Conservation (phyloP, 1,284 basidiomycete species). For the Tilletia caries region DNA sequence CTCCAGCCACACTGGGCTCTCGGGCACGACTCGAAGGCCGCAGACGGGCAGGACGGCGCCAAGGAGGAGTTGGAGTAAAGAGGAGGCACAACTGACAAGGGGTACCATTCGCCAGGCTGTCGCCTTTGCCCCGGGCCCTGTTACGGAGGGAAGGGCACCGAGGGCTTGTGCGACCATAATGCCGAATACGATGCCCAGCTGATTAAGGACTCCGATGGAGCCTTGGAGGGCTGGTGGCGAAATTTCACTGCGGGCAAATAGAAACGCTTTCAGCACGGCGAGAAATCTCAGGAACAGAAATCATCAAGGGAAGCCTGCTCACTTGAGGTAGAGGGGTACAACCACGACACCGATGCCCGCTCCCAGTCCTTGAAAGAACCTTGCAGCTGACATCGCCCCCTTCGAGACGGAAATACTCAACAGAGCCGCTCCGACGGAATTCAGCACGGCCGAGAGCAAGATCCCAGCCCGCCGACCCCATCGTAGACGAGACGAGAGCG, state of each 20-base stretch:
- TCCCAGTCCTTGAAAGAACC: conserved; percentile 70
- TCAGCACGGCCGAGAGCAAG: conserved; percentile 15
- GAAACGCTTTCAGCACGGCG: not conserved
- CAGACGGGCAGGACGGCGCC: conserved; percentile 25
- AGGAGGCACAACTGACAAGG: conserved; percentile 40
- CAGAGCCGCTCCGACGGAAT: conserved; percentile 15
- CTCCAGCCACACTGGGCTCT: conserved; percentile 43
- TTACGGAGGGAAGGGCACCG: conserved; percentile 49
- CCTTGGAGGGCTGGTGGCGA: conserved; percentile 70
- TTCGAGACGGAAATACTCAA: not conserved
- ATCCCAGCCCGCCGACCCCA: conserved; percentile 62
- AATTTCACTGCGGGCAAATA: conserved; percentile 64
- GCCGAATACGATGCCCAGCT: conserved; percentile 48
- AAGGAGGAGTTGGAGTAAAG: conserved; percentile 45
- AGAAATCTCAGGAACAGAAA: conserved; percentile 21
- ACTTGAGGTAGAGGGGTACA: conserved; percentile 68
- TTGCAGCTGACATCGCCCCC: conserved; percentile 17
- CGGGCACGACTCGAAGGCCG: conserved; percentile 27
- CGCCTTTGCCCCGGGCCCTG: conserved; percentile 18
- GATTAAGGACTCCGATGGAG: conserved; percentile 77
- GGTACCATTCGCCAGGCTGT: conserved; percentile 55
- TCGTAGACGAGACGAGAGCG: conserved; percentile 55
- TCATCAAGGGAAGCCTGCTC: too few species aligned
- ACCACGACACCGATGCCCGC: conserved; percentile 80
- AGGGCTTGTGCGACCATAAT: conserved; percentile 54